These are phyloP conservation scores for Naganishia albida DNA, from an alignment of 1,284 basidiomycete species.

Conservation along the genomic window DNA sequence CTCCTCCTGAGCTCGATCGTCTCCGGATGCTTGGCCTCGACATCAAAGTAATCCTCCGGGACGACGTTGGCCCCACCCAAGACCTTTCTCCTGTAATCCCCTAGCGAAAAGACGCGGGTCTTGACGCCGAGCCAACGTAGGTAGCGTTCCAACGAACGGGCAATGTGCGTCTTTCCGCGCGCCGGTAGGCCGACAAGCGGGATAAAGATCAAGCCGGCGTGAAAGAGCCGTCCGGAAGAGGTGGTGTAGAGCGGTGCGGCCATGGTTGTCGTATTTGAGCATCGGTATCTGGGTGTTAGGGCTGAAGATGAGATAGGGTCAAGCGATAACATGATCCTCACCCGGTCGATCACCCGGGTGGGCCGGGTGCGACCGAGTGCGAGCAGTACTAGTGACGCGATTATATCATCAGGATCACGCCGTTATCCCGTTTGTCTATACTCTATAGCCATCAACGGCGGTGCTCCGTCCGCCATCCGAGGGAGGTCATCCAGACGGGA, in stretches of 20 bases:
- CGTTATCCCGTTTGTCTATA: no score
- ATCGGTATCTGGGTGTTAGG: background rate
- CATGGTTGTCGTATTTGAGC: conserved; percentile 60
- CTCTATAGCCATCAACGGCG: no score
- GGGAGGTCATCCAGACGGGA: no score
- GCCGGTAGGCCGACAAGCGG: conserved; percentile 82
- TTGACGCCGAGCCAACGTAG: conserved; percentile 97
- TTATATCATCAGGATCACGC: no score
- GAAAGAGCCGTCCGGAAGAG: conserved; percentile 71
- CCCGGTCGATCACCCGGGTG: background rate
- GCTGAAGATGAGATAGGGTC: background rate
- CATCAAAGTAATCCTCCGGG: conserved; percentile 81
- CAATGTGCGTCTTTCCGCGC: conserved; percentile 95
- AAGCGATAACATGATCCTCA: background rate
- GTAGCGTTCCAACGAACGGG: conserved; percentile 91
- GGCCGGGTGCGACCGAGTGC: no score
- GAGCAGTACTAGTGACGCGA: no score
- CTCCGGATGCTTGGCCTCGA: conserved; percentile 73
- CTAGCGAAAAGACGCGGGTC: conserved; percentile 88
- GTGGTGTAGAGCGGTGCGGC: conserved; percentile 85
- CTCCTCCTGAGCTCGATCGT: conserved; percentile 73
- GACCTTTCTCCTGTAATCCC: conserved; percentile 88
- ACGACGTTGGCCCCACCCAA: conserved; percentile 84
- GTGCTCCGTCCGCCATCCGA: no score
- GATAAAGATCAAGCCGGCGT: conserved; percentile 92